Percentiles rank a stretch among this genome's conserved stretches.
phyloP scores from a whole-genome alignment of 176 grass and related monocot species.

The Chrysopogon serrulatus region DNA sequence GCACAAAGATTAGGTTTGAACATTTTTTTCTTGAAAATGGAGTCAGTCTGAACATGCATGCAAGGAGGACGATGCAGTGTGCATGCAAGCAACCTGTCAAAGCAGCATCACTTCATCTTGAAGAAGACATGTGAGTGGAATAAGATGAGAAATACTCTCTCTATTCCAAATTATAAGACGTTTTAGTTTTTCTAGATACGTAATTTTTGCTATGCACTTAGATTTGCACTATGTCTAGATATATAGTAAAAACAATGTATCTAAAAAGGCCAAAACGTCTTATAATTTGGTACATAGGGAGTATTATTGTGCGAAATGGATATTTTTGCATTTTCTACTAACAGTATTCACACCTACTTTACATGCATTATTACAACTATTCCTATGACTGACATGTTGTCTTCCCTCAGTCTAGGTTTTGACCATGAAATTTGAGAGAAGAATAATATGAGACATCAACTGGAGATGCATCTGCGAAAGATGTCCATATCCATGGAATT shows the following conservation, averaged over 20 bases:
- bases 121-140: background rate
- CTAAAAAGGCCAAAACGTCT: too few relatives aligned
- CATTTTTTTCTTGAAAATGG: too few relatives aligned
- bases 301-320: background rate
- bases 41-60: background rate
- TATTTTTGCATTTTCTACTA: background rate
- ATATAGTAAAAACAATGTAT: too few relatives aligned
- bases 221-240: too few relatives aligned
- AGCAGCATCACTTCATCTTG: background rate
- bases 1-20: background rate
- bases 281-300: too few relatives aligned
- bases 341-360: background rate
- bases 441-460: background rate
- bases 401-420: background rate
- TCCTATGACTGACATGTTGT: background rate
- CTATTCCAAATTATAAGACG: too few relatives aligned
- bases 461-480: background rate
- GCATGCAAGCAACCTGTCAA: background rate
- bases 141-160: background rate
- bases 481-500: background rate
- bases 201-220: too few relatives aligned
- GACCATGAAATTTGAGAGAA: background rate
- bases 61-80: background rate
- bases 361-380: background rate
- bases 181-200: too few relatives aligned